These are phyloP conservation scores for Penicillium waksmanii DNA, from an alignment of 495 filamentous ascomycete genomes.

Conservation along the genomic window DNA sequence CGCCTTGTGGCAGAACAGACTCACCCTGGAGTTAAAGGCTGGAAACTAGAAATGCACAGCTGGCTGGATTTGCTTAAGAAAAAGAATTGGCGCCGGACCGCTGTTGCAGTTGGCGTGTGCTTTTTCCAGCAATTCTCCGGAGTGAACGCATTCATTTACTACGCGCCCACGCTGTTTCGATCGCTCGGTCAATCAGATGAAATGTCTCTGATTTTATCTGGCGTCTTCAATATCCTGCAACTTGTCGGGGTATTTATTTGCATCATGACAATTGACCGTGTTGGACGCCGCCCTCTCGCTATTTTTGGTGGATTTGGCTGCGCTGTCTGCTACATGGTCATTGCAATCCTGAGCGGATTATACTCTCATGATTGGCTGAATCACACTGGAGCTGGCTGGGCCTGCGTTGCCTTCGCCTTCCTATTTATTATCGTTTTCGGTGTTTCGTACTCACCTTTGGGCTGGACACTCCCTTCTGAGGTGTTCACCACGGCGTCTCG, in stretches of 20 bases:
- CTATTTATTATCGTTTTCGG: conserved; percentile 76
- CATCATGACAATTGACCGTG: conserved; percentile 7
- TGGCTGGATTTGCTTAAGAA: too few species aligned
- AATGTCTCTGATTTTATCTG: conserved; percentile 9
- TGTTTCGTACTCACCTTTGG: conserved; percentile 64
- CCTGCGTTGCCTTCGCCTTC: conserved; percentile 49
- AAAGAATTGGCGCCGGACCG: too few species aligned
- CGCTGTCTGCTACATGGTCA: conserved; percentile 69
- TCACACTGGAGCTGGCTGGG: conserved; percentile 69
- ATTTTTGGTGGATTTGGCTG: conserved; percentile 38
- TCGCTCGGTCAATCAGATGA: conserved; percentile 2
- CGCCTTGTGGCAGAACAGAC: too few species aligned
- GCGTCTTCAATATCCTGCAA: conserved; percentile 7
- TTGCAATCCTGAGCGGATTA: conserved; percentile 66
- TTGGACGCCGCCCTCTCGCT: conserved; percentile 17
- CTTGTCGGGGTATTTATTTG: conserved; percentile 9
- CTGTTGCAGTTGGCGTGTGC: too few species aligned
- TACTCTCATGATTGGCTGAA: conserved; percentile 58
- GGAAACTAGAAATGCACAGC: too few species aligned
- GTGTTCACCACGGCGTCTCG: conserved; percentile 67
- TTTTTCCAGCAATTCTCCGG: conserved; percentile 1
- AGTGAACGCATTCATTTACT: conserved; percentile 20
- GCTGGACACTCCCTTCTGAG: conserved; percentile 70
- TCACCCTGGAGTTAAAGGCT: too few species aligned
- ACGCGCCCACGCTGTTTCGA: conserved; percentile 11